A percentile compares a stretch with the other conserved stretches of the same genome.
phyloP scores from a whole-genome alignment of 257 asterid genomes.

The Nicotiana undulata region DNA sequence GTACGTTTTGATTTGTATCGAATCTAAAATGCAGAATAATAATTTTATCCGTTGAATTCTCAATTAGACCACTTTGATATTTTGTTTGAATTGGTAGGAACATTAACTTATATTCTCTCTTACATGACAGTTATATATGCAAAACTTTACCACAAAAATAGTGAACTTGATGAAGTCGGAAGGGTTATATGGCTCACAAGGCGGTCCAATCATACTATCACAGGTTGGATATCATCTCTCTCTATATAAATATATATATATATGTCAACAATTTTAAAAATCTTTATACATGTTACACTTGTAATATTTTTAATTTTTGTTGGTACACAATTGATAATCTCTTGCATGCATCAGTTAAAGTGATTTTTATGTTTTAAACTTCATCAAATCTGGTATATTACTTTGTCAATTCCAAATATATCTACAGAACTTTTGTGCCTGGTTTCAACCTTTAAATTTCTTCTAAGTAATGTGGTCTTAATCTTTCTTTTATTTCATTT shows the following conservation, averaged over 20 bases:
- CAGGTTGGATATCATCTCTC: slow-evolving; percentile 36
- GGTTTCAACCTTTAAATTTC: too few species aligned
- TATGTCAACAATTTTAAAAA: neutral
- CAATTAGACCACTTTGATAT: too few species aligned
- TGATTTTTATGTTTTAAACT: too few species aligned
- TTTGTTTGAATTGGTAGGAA: neutral
- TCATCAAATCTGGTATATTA: too few species aligned
- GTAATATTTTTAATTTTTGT: too few species aligned
- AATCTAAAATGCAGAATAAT: neutral
- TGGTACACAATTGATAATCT: too few species aligned
- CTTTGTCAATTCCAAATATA: too few species aligned
- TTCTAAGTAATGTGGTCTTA: neutral
- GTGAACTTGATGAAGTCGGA: slow-evolving; percentile 70
- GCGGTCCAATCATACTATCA: slow-evolving; percentile 82
- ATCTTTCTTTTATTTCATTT: too few species aligned
- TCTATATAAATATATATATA: too few species aligned
- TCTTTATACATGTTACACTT: too few species aligned
- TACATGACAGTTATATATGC: slow-evolving; percentile 45
- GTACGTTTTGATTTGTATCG: neutral
- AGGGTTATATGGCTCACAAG: slow-evolving; percentile 73
- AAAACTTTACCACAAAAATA: slow-evolving; percentile 59
- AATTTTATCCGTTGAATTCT: neutral
- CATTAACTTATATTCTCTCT: neutral
- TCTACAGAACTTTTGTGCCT: too few species aligned
- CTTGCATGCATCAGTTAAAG: too few species aligned